These are phyloP conservation scores for Beauveria sp. DNA, from an alignment of 2,329 filamentous ascomycete species.

Conservation along the genomic window DNA sequence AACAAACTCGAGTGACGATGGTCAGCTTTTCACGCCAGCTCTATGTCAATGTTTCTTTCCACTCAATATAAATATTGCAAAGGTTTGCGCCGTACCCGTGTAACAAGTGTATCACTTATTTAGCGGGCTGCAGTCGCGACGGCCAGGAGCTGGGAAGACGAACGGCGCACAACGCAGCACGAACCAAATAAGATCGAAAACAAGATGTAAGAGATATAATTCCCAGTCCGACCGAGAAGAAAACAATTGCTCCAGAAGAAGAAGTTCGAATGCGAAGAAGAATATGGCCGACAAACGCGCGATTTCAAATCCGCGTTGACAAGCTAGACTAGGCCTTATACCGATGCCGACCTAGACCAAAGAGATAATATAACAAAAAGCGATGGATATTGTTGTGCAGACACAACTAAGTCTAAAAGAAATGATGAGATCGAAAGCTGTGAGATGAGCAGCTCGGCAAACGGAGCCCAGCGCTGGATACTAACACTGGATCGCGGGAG, in stretches of 20 bases:
- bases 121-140: not conserved
- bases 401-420: not conserved
- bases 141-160: not conserved
- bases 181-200: not conserved
- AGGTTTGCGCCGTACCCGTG: not conserved
- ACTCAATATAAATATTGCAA: not conserved
- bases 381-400: not conserved
- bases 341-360: not conserved
- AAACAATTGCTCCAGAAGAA: not conserved
- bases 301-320: not conserved
- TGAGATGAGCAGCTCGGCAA: not conserved
- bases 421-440: not conserved
- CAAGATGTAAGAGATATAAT: not conserved
- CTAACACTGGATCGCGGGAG: not conserved
- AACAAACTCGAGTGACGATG: not conserved
- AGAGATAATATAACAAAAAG: not conserved
- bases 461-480: not conserved
- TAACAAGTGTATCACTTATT: slow-evolving; percentile 2
- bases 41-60: not conserved
- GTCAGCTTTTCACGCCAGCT: not conserved
- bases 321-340: not conserved
- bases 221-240: not conserved
- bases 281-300: not conserved
- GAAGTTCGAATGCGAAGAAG: not conserved
- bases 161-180: not conserved